A percentile compares a stretch with the other conserved stretches of the same genome.
phyloP scores from a whole-genome alignment of 495 filamentous ascomycete genomes.

The Umbilicaria muhlenbergii region DNA sequence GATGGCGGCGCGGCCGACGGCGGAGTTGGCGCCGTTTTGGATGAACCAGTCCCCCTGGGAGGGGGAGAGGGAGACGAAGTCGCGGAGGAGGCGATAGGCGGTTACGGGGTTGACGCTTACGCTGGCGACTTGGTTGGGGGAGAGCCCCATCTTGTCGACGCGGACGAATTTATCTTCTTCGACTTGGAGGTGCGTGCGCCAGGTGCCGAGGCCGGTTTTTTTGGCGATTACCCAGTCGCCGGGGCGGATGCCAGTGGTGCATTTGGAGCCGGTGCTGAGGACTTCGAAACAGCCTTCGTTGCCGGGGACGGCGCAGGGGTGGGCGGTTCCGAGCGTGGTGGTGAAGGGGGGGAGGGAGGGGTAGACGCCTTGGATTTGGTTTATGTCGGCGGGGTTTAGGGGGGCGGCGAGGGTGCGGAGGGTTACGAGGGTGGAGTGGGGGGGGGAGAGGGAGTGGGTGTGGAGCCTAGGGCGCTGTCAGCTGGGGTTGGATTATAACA shows the following conservation, averaged over 20 bases:
- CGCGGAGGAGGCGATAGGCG: slow-evolving; percentile 80
- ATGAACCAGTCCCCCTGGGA: slow-evolving; percentile 74
- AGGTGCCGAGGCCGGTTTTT: slow-evolving; percentile 67
- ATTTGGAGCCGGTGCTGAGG: slow-evolving; percentile 38
- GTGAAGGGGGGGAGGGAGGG: slow-evolving; percentile 65
- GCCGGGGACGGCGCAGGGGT: slow-evolving; percentile 61
- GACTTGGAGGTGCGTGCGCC: slow-evolving; percentile 77
- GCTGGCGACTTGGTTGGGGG: slow-evolving; percentile 60
- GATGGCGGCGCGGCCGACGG: slow-evolving; percentile 77
- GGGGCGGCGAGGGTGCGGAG: slow-evolving; percentile 72
- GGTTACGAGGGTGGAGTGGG: slow-evolving; percentile 42
- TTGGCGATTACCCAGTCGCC: slow-evolving; percentile 93
- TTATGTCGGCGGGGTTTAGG: slow-evolving; percentile 95
- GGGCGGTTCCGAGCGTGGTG: slow-evolving; percentile 51
- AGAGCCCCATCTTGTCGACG: slow-evolving; percentile 54
- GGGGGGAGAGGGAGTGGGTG: slow-evolving; percentile 65
- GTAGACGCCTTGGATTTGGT: slow-evolving; percentile 95
- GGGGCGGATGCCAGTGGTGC: slow-evolving; percentile 34
- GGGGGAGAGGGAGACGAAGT: slow-evolving; percentile 51
- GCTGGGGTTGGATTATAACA: not conserved
- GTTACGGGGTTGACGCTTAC: slow-evolving; percentile 85
- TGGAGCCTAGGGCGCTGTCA: slow-evolving; percentile 41
- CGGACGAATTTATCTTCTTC: slow-evolving; percentile 46
- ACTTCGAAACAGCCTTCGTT: slow-evolving; percentile 93
- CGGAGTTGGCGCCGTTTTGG: slow-evolving; percentile 91